phyloP scores from a whole-genome alignment of 2,329 filamentous ascomycete species.

The Verticillium nonalfalfae region DNA sequence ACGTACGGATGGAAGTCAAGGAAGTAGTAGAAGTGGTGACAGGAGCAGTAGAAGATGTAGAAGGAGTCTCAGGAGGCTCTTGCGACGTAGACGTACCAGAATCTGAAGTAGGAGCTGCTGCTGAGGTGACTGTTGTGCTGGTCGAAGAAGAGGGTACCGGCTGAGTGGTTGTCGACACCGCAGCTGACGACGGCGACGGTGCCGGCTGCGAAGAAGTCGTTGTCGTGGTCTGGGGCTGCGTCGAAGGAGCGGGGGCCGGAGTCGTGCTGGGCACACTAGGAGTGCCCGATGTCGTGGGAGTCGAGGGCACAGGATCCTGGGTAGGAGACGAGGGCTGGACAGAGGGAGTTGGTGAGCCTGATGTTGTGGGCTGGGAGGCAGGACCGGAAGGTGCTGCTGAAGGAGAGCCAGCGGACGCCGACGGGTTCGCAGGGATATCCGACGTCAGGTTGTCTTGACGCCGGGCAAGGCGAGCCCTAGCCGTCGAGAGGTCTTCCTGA shows the following conservation, averaged over 20 bases:
- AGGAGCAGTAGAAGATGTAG: conserved; percentile 15
- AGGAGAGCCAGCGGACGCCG: conserved; percentile 6
- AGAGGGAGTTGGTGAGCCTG: conserved; percentile 2
- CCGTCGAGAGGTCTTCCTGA: conserved; percentile 54
- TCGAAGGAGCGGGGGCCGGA: neutral
- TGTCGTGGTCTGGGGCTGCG: neutral
- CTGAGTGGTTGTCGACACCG: conserved; percentile 4
- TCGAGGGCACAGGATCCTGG: neutral
- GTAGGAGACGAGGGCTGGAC: conserved; percentile 4
- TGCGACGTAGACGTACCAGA: conserved; percentile 15
- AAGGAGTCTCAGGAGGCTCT: conserved; percentile 12
- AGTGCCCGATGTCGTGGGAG: neutral
- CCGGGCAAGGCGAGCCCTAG: conserved; percentile 58
- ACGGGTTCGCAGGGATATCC: conserved; percentile 5
- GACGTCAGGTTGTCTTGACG: conserved; percentile 38
- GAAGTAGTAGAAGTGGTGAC: conserved; percentile 4
- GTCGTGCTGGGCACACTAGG: conserved; percentile 1
- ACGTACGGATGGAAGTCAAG: conserved; percentile 12
- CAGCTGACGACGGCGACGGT: neutral
- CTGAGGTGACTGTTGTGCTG: conserved; percentile 16
- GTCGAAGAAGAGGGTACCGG: neutral
- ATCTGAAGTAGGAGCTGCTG: conserved; percentile 19
- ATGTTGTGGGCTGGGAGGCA: neutral
- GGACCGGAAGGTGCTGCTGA: conserved; percentile 1
- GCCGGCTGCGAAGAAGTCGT: conserved; percentile 1